Base-by-base conservation (phyloP, 441 rosid genomes). In the Bocquillonia castaneifolia region DNA sequence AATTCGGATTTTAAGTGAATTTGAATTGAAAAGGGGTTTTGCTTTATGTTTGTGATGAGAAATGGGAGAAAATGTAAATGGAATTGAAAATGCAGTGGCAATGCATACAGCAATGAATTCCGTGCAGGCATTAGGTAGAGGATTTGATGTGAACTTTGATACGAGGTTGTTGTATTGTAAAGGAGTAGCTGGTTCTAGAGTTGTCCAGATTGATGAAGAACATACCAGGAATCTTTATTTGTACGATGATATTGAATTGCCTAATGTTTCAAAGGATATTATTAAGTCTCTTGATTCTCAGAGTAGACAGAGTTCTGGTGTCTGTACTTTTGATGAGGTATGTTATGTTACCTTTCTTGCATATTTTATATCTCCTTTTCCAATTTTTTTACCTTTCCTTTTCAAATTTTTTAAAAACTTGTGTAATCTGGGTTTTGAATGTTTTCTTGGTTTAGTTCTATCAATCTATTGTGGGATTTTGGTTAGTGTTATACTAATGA, bases 121-220 rank as follows among this genome's bases (percentile, higher is more conserved):
- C 0, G 89, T 85, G 40, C 85, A 81, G 74, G 92, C 88, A 6
- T 66, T 89, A 28, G 95, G 95, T 42, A 81, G 88, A 67, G 95
- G 95, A 7, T 89, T 89, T 59, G 95, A 86, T 80, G 92, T 82
- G 44, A 89, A 85, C 70, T 85, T 68, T 40, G 92, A 89, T 73
- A 82, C 90, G 39, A 84, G 95, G 83, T 70, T 89, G 74, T 59
- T 89, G 74, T 86, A 89, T 40, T 89, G 95, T 69, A 89, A 89
- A 73, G 94, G 91, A 17, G 74, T 72, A 20, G 75, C 79, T 0
- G 91, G 87, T 53, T 78, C 84, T 58, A 74, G 84, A 71, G 62
- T 85, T 6, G 85, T 89, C 45, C 83, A 84, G 75, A 72, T 85
- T 64, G 92, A 86, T 64, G 85, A 81, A 58, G 82, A 85, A 52